Percentiles rank a stretch among this genome's conserved stretches.
These are phyloP conservation scores for Amanita inopinata DNA, from an alignment of 768 basidiomycete genomes.

Conservation along the genomic window DNA sequence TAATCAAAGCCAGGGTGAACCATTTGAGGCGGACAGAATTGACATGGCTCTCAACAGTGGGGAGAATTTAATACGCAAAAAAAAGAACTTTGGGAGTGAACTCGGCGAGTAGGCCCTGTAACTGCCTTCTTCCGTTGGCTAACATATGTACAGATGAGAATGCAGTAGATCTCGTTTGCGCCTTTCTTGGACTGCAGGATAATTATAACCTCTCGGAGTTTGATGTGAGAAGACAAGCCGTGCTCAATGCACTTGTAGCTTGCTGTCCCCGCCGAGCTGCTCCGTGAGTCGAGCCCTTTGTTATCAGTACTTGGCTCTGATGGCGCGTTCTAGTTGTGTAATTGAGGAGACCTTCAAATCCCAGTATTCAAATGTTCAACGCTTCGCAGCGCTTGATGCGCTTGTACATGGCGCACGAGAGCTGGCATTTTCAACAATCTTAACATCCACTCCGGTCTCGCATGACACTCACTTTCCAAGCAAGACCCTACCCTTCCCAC, in stretches of 20 bases:
- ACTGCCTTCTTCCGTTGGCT: not conserved
- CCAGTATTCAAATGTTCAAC: constrained; percentile 83
- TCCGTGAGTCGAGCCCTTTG: constrained; percentile 52
- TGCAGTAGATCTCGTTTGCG: constrained; percentile 70
- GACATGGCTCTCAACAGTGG: constrained; percentile 76
- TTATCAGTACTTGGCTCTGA: not conserved
- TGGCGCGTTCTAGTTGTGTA: constrained; percentile 41
- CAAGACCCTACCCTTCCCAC: constrained; percentile 59
- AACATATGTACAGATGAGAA: constrained; percentile 62
- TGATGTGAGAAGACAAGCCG: constrained; percentile 62
- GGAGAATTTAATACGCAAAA: constrained; percentile 77
- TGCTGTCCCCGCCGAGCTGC: constrained; percentile 73
- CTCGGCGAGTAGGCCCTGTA: constrained; percentile 48
- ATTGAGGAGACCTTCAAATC: constrained; percentile 92
- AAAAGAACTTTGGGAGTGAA: constrained; percentile 79
- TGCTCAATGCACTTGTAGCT: constrained; percentile 69
- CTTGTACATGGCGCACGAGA: constrained; percentile 83
- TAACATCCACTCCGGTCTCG: constrained; percentile 27
- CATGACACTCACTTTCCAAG: constrained; percentile 54
- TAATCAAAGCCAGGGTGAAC: constrained; percentile 39
- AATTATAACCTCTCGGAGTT: constrained; percentile 82
- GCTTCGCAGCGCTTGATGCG: constrained; percentile 77
- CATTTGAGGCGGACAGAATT: constrained; percentile 62
- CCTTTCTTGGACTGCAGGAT: constrained; percentile 66
- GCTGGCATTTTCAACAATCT: constrained; percentile 50